Evolutionary conservation across 306 rosid genomes (phyloP), one percentile per base, ranked within the genome.

Genomic region (Casuarina equisetifolia): DNA sequence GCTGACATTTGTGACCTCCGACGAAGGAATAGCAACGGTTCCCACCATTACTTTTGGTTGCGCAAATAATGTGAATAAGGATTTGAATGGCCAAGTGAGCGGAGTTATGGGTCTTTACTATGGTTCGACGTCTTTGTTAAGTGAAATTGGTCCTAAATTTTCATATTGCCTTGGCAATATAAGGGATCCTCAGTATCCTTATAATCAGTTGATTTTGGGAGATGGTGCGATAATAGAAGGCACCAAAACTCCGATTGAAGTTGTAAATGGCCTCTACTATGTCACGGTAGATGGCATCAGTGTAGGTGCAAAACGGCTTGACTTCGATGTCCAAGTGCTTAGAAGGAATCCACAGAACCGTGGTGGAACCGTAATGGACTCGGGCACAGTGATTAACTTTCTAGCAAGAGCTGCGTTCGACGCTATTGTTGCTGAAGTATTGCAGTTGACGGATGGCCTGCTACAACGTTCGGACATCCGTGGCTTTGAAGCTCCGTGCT

Each of bases 181-280:
- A 16, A 61, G 69, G 57, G 86, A 85, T 61, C 78, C 43, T 69
- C 16, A 59, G 8, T 83, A 81, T 45, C 79, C 50, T 70, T 69
- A 81, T 36, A 81, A 84, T 73, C 89, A 88, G 16, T 39, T 88
- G 68, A 72, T 85, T 50, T 75, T 83, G 44, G 91, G 90, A 6
- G 85, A 82, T 48, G 86, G 81, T n/a, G 85, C 85, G 6, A 75
- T 71, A 50, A 80, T 82, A 52, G 83, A 85, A 88, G 91, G 91
- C 8, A 8, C 67, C 58, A 2, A 74, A 6, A 85, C 91, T 9
- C 77, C 52, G 38, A 76, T 83, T 59, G 13, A 79, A 62, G 17
- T 39, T 43, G 49, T 25, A 11, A 0, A 55, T 10, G 80, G 70
- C 25, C 57, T 71, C 20, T 84, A 84, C 51, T 84, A 81, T 57